A percentile compares a stretch with the other conserved stretches of the same genome.
Evolutionary conservation across 1,139 yeast genomes (phyloP).

Genomic region (Suhomyces guaymorum): DNA sequence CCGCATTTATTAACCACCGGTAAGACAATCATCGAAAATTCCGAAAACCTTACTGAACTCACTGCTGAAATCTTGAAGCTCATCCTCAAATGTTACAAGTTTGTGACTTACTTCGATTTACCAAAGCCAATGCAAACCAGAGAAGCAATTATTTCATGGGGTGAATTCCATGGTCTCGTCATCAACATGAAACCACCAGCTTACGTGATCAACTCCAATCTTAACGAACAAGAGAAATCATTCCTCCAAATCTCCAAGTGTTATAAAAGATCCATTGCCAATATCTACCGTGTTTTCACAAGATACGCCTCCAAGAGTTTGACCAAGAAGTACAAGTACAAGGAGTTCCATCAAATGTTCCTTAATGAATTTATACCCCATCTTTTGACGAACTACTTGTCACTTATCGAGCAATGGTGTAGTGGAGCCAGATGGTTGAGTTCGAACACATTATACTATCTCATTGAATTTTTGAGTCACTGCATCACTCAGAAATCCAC

Average conservation of each 20-base stretch:
- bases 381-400: constrained; percentile 61
- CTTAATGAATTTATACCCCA: constrained; percentile 68
- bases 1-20: constrained; percentile 73
- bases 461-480: constrained; percentile 71
- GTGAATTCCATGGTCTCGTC: constrained; percentile 70
- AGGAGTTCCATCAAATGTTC: constrained; percentile 50
- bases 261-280: constrained; percentile 89
- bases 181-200: constrained; percentile 62
- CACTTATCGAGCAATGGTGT: constrained; percentile 75
- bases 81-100: constrained; percentile 77
- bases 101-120: constrained; percentile 75
- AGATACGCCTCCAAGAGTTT: constrained; percentile 63
- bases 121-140: constrained; percentile 67
- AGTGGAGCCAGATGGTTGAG: constrained; percentile 66
- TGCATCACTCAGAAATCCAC: constrained; percentile 65
- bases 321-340: constrained; percentile 52
- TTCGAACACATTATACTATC: constrained; percentile 61
- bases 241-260: constrained; percentile 56
- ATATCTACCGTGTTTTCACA: constrained; percentile 69
- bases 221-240: constrained; percentile 38
- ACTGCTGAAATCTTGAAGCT: constrained; percentile 77
- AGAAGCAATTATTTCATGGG: constrained; percentile 69
- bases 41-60: constrained; percentile 37
- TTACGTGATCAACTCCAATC: constrained; percentile 27
- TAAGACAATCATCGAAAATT: constrained; percentile 49